phyloP scores from a whole-genome alignment of 352 stramenopile species.

The Thalassiosira sp. region DNA sequence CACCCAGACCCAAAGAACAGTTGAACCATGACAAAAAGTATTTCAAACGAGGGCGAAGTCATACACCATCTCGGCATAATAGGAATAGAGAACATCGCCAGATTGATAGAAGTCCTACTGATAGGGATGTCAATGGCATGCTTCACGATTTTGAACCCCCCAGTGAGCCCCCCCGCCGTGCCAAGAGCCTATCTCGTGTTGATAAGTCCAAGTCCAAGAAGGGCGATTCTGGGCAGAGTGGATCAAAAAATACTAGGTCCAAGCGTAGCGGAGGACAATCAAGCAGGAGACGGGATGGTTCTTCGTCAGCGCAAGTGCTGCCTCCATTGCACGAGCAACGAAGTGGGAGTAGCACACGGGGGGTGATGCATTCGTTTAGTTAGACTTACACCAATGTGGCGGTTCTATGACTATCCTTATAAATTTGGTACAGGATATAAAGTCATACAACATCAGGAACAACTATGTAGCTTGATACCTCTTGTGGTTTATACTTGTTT shows the following conservation, averaged over 20 bases:
- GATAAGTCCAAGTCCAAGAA: slow-evolving; percentile 11
- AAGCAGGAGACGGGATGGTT: slow-evolving; percentile 2
- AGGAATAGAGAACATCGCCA: slow-evolving; percentile 12
- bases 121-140: slow-evolving; percentile 10
- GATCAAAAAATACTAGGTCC: neutral
- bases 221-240: neutral
- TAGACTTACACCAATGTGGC: no score
- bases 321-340: slow-evolving; percentile 24
- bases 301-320: neutral
- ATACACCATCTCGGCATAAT: slow-evolving; percentile 32
- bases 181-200: slow-evolving; percentile 44
- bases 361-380: no score
- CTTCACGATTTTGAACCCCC: slow-evolving; percentile 45
- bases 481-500: no score
- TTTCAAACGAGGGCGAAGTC: slow-evolving; percentile 47
- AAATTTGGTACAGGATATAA: neutral
- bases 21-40: slow-evolving; percentile 15
- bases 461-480: neutral
- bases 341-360: slow-evolving; percentile 4
- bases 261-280: neutral
- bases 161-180: slow-evolving; percentile 14
- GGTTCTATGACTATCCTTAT: slow-evolving; percentile 1
- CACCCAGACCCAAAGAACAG: neutral
- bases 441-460: neutral
- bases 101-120: slow-evolving; percentile 8